Evolutionary conservation across 2,329 filamentous ascomycete genomes (phyloP).

Genomic region (Talaromyces piceae): DNA sequence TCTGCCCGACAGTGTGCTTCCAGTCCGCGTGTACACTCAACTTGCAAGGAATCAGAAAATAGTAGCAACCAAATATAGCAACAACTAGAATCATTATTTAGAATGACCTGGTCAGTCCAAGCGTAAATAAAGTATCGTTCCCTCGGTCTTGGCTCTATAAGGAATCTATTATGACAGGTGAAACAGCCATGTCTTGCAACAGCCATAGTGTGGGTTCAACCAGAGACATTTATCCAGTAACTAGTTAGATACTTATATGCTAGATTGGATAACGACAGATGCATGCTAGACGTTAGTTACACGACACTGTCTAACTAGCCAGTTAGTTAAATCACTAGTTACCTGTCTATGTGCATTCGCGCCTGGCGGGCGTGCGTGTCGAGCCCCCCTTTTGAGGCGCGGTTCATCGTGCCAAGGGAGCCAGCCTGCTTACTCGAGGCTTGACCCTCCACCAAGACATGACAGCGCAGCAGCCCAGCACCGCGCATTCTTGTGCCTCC

Average conservation of each 20-base stretch:
- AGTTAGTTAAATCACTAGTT: too few species aligned
- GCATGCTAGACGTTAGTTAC: too few species aligned
- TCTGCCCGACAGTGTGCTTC: too few species aligned
- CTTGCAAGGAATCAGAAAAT: too few species aligned
- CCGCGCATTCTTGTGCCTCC: not conserved
- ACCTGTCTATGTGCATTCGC: not conserved
- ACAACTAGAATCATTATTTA: too few species aligned
- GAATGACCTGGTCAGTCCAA: too few species aligned
- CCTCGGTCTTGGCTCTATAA: not conserved
- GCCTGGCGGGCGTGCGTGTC: not conserved
- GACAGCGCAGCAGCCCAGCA: not conserved
- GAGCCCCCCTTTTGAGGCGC: conserved; percentile 17
- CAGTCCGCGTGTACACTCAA: too few species aligned
- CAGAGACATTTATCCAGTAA: not conserved
- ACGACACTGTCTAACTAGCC: too few species aligned
- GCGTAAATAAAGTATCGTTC: not conserved
- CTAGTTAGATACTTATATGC: too few species aligned
- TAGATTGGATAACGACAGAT: too few species aligned
- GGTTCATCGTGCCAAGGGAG: not conserved
- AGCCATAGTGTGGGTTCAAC: not conserved
- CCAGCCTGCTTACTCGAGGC: not conserved
- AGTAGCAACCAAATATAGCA: too few species aligned
- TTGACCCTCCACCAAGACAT: not conserved
- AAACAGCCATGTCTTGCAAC: not conserved
- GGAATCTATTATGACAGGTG: not conserved